Conservation (phyloP, 2,329 filamentous ascomycete genomes). For the Pseudogymnoascus sp. region DNA sequence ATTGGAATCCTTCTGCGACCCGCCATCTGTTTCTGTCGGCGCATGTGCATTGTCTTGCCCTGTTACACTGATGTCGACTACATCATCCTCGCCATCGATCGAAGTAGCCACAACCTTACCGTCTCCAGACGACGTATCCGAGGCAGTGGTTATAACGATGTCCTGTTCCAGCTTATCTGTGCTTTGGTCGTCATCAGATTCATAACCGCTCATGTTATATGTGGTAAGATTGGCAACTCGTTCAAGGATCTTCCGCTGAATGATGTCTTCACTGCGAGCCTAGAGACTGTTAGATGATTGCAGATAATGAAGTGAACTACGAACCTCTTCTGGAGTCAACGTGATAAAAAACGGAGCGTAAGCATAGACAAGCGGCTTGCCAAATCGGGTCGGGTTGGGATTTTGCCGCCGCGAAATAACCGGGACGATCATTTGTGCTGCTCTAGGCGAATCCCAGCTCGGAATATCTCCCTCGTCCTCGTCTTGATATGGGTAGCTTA, state of each 20-base stretch:
- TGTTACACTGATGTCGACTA: constrained; percentile 84
- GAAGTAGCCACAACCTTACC: constrained; percentile 67
- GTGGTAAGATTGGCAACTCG: constrained; percentile 71
- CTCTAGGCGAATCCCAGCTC: constrained; percentile 49
- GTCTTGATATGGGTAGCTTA: constrained; percentile 36
- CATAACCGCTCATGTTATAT: constrained; percentile 50
- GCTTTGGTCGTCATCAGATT: constrained; percentile 21
- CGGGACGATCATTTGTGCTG: constrained; percentile 61
- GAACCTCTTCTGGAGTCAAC: constrained; percentile 63
- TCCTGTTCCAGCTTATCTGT: constrained; percentile 47
- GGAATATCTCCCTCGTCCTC: constrained; percentile 39
- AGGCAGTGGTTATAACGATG: constrained; percentile 55
- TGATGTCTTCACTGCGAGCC: constrained; percentile 54
- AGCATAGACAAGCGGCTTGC: constrained; percentile 28
- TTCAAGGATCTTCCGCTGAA: constrained; percentile 71
- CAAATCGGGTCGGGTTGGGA: constrained; percentile 24
- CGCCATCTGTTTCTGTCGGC: constrained; percentile 9
- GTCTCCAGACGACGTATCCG: constrained; percentile 57
- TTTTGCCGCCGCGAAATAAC: constrained; percentile 52
- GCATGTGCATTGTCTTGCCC: constrained; percentile 36
- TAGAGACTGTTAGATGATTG: constrained; percentile 30
- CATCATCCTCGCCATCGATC: constrained; percentile 78
- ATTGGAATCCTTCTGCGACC: constrained; percentile 3
- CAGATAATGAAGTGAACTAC: constrained; percentile 14
- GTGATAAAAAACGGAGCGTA: constrained; percentile 59